Base-by-base conservation (phyloP, 2,329 filamentous ascomycete genomes). In the Aplosporella prunicola region DNA sequence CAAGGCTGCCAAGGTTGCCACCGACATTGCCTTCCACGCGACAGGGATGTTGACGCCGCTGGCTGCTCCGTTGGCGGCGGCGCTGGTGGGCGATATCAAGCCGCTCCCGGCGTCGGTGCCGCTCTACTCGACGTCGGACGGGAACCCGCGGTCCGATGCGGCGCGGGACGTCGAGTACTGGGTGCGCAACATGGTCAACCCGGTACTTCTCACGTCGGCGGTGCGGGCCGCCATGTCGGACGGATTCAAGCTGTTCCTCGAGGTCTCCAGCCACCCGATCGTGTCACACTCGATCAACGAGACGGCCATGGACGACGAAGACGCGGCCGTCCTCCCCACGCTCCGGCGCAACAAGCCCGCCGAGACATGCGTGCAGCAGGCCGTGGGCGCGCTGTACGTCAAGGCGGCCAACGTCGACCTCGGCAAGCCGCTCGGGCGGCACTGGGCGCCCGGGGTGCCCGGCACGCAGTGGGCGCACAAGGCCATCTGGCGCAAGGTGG, bases 201-300 rank as follows among this genome's bases (percentile, higher is more conserved):
- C 57, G 9, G 63, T 62, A 2, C 47, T 46, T 20, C 52, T 68
- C 5, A 57, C 50, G 1, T 42, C 47, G 7, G 58, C 64, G 2
- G 47, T 67, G 5, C 39, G 48, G 8, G 52, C 53, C 9, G 58
- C 59, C 1, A 49, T 51, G 0, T 48, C 58, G 1, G 64, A 67
- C 38, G 61, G 59, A 3, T 55, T 52, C 34, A 43, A 56, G 4
- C 13, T 61, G 1, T 66, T 67, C 44, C 22, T 67, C 2, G 64
- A 68, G 40, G 53, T 66, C 0, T 64, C 63, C 0, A 51, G 43
- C 5, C 64, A 67, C 34, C 61, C 63, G 0, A 56, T 68, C 28
- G 48, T 67, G 4, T 48, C 55, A 4, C 59, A 67, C 32, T 66
- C 62, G 0, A 52, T 67, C 22, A 53, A 51, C 3, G 63, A 67